Evolutionary conservation across 768 basidiomycete genomes (phyloP).

Genomic region (Boletellus emodensis): DNA sequence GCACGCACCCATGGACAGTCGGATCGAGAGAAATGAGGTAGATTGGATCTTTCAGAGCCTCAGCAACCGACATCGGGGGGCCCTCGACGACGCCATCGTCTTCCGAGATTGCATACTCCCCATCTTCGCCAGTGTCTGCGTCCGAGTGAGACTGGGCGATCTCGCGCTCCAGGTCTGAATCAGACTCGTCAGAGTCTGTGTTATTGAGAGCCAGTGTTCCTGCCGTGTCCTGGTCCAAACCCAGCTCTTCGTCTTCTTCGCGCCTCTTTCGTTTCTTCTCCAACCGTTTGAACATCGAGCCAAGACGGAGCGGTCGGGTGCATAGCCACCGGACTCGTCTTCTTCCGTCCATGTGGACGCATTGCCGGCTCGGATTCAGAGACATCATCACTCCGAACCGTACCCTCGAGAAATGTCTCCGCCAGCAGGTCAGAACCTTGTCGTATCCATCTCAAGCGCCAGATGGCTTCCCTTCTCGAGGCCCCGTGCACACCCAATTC

Average conservation of each 20-base stretch:
- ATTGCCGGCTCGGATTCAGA: constrained; percentile 17
- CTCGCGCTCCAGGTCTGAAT: constrained; percentile 42
- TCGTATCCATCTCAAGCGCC: constrained; percentile 1
- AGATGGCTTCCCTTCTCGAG: background rate
- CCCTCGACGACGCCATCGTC: constrained; percentile 30
- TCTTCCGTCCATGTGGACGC: constrained; percentile 32
- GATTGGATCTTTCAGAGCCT: constrained; percentile 62
- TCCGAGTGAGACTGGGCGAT: constrained; percentile 29
- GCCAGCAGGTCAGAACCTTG: background rate
- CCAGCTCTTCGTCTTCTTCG: constrained; percentile 62
- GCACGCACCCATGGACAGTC: constrained; percentile 53
- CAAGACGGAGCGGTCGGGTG: background rate
- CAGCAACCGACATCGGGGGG: constrained; percentile 48
- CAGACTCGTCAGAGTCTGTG: constrained; percentile 69
- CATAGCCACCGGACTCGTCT: constrained; percentile 27
- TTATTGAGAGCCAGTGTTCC: constrained; percentile 65
- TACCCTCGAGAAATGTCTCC: constrained; percentile 10
- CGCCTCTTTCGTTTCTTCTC: constrained; percentile 60
- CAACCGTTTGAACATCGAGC: constrained; percentile 73
- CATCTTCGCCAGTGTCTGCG: constrained; percentile 17
- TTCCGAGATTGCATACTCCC: constrained; percentile 21
- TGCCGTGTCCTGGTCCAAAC: constrained; percentile 59
- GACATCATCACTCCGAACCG: constrained; percentile 16
- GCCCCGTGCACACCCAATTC: background rate
- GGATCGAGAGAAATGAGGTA: constrained; percentile 56